Evolutionary conservation across 768 basidiomycete species (phyloP).

Genomic region (Tremella yokohamensis): DNA sequence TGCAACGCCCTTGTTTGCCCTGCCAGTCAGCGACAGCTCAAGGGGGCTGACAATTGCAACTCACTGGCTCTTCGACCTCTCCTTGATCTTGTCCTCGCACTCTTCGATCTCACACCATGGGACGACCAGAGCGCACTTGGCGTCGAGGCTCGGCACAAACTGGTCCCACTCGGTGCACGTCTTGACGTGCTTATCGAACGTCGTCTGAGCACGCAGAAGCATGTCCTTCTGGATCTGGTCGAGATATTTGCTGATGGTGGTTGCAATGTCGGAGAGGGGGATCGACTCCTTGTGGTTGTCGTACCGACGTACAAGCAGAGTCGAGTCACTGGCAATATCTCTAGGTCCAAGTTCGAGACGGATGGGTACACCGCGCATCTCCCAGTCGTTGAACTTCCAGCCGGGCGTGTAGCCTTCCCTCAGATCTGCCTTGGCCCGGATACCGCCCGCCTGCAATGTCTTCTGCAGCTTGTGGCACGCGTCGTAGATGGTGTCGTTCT

Average conservation of each 20-base stretch:
- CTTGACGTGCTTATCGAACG: slow-evolving; percentile 68
- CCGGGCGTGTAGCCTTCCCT: slow-evolving; percentile 96
- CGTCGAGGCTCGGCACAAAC: slow-evolving; percentile 83
- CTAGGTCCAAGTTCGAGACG: slow-evolving; percentile 95
- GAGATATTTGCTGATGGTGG: slow-evolving; percentile 63
- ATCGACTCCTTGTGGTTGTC: slow-evolving; percentile 63
- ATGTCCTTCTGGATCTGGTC: slow-evolving; percentile 85
- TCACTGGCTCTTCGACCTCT: slow-evolving; percentile 79
- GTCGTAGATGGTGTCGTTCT: slow-evolving; percentile 61
- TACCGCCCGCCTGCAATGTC: slow-evolving; percentile 65
- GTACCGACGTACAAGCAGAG: slow-evolving; percentile 82
- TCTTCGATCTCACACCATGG: slow-evolving; percentile 93
- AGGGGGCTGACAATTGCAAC: slow-evolving; percentile 30
- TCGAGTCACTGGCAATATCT: slow-evolving; percentile 68
- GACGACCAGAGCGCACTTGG: slow-evolving; percentile 78
- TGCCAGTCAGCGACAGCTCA: slow-evolving; percentile 5
- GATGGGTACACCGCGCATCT: slow-evolving; percentile 96
- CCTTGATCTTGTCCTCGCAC: slow-evolving; percentile 98
- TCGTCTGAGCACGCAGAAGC: slow-evolving; percentile 71
- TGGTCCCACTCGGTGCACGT: slow-evolving; percentile 84
- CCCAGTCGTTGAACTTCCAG: slow-evolving; percentile 99
- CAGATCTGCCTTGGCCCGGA: slow-evolving; percentile 84
- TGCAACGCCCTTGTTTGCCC: slow-evolving; percentile 68
- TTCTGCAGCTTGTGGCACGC: slow-evolving; percentile 74
- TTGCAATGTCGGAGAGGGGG: slow-evolving; percentile 56